Base-by-base conservation (phyloP, 169 alveolate genomes). In the Cryptosporidium parvum region DNA sequence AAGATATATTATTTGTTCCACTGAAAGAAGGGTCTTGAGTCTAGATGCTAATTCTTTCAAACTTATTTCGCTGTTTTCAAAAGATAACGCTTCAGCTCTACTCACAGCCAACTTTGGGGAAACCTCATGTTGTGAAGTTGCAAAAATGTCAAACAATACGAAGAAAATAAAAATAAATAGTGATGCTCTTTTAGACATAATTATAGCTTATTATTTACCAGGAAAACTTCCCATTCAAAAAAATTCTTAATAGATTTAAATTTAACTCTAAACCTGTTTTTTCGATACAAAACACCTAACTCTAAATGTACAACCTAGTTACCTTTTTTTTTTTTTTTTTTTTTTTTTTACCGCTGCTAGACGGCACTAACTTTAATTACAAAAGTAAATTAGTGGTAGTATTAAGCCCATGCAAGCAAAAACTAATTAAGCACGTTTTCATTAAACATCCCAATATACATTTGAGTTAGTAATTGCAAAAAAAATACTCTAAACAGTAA, bases 291-390 rank as follows among this genome's bases (percentile, higher is more conserved):
- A 21, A 23, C 67, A n/a, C 37, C 8, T 4, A 1, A 56, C 18
- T 56, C 35, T 6, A 56, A 56, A 7, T 16, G 21, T 45, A 48
- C 18, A 26, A 7, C 4, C 18, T 21, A 0, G 67, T 56, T 56
- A 56, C 67, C 67, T 31, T 31, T 31, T 31, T 31, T 31, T 26
- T 51, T 16, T 31, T 31, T 31, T 31, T 31, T 26, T 51, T 16
- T 23, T 35, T 35, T 56, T 56, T 56, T 56, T 56, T 56, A 9
- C 67, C 67, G 67, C 67, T 9, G 35, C 26, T 56, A 56, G 67
- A 56, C 67, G 67, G 67, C 67, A 26, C 37, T 26, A 37, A 56
- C 7, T 56, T 56, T 8, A 56, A 12, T 48, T 14, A 5, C 12
- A 48, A 44, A 9, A 16, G 7, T 8, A 42, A 9, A 37, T 5